Evolutionary conservation across 1,284 basidiomycete genomes (phyloP), one percentile per base, ranked within the genome.

Genomic region (Boletellus deceptivus): DNA sequence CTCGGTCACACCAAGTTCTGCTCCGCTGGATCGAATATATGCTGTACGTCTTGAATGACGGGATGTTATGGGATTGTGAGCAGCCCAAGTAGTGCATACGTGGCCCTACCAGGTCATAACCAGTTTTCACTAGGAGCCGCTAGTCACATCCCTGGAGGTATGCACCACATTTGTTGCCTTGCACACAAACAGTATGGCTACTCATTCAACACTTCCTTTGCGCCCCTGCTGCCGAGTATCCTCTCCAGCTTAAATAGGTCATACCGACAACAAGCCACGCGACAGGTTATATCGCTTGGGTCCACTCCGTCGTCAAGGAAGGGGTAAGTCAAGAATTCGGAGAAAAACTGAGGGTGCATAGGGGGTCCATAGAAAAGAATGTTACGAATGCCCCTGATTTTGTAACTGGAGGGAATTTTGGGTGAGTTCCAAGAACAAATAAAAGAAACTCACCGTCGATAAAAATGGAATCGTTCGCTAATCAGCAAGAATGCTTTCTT

Each of bases 391-490:
- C 96, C 97, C 58, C 95, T 78, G 43, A 98, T 80, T 59, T 90
- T 91, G 73, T 97, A 97, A 48, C 91, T 91, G 61, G 29, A 22
- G 29, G 20, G 20, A 2, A 22, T 43, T 13, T 13, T 34, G 35
- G 31, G 40, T 48, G 45, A 55, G 37, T 49, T 4, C 2, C 10
- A 52, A 48, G 46, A 43, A 20, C 22, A 49, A 42, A 25, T 42
- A 35, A 11, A n/a, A 31, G 17, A 37, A 39, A 60, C 73, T 40
- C 57, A 89, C 82, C 94, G 80, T 55, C 92, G 83, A 79, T 95
- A 99, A 69, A 99, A 99, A 71, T 99, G 94, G 75, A 98, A 98
- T 18, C 97, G 84, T 68, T 99, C 97, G 54, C 92, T 98, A 59
- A 98, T 77, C 55, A 99, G 75, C 20, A 99, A 70, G 74, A 98